phyloP scores from a whole-genome alignment of 352 stramenopile species.

The Globisporangium middletonii region DNA sequence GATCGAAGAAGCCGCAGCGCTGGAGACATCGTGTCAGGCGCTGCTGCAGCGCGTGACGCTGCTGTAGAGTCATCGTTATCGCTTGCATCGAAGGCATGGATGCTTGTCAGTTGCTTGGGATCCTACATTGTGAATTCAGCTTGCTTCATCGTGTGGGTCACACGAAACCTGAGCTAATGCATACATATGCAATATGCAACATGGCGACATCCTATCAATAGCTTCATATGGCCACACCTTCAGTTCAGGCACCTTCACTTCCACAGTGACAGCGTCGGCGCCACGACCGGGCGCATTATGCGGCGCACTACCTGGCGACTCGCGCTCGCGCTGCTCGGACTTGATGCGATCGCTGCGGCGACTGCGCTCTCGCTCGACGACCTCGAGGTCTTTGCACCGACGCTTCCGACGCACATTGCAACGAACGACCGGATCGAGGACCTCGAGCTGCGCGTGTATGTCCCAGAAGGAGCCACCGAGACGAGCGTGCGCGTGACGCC shows the following conservation, averaged over 20 bases:
- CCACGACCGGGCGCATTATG: neutral
- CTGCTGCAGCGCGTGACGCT: conserved; percentile 27
- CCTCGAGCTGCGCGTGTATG: conserved; percentile 40
- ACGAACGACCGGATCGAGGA: conserved; percentile 25
- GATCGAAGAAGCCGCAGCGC: conserved; percentile 18
- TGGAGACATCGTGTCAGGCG: conserved; percentile 18
- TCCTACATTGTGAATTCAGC: no score
- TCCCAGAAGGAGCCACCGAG: no score
- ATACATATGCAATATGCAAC: no score
- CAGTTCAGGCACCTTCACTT: no score
- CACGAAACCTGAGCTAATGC: no score
- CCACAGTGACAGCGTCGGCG: no score
- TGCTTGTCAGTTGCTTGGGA: no score
- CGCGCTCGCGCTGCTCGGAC: neutral
- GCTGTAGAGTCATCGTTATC: no score
- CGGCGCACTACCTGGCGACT: neutral
- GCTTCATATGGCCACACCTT: no score
- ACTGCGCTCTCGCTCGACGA: conserved; percentile 2
- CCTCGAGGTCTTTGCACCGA: conserved; percentile 27
- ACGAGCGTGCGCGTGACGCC: conserved; percentile 28
- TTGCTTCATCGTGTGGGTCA: no score
- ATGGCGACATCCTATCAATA: no score
- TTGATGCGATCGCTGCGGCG: neutral
- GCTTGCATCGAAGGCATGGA: no score
- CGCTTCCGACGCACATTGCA: conserved; percentile 24